These are phyloP conservation scores for Diversispora epigaea DNA, from an alignment of 192 early-diverging fungal species.

Conservation along the genomic window DNA sequence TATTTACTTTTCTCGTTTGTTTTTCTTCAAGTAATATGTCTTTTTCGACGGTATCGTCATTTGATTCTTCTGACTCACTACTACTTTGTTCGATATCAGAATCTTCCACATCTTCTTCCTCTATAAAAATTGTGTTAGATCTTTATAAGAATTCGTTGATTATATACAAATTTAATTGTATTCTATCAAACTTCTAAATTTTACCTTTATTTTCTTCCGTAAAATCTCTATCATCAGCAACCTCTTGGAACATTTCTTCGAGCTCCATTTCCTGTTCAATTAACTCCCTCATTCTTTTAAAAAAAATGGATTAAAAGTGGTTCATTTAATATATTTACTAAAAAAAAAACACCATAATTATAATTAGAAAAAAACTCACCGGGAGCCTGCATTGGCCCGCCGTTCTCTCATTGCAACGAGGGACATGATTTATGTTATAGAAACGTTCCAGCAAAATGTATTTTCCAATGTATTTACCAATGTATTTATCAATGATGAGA, in stretches of 20 bases:
- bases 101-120: constrained; percentile 52
- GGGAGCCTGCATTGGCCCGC: constrained; percentile 47
- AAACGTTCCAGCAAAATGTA: too few relatives aligned
- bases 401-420: constrained; percentile 41
- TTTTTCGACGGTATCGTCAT: constrained; percentile 44
- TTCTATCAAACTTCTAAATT: neutral
- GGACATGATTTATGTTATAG: constrained; percentile 7
- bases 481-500: too few relatives aligned
- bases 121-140: constrained; percentile 11
- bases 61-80: constrained; percentile 45
- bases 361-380: constrained; percentile 34
- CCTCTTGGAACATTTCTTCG: constrained; percentile 54
- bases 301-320: neutral
- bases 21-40: constrained; percentile 37
- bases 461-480: too few relatives aligned
- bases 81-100: constrained; percentile 57
- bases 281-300: constrained; percentile 49
- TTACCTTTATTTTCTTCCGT: constrained; percentile 41
- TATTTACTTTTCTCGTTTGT: constrained; percentile 42
- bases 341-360: neutral
- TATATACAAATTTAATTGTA: neutral
- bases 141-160: neutral
- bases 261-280: constrained; percentile 54
- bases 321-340: neutral
- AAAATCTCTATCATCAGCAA: constrained; percentile 54